Conservation (phyloP, 176 grass and related monocot species). For the Paspalum notatum region DNA sequence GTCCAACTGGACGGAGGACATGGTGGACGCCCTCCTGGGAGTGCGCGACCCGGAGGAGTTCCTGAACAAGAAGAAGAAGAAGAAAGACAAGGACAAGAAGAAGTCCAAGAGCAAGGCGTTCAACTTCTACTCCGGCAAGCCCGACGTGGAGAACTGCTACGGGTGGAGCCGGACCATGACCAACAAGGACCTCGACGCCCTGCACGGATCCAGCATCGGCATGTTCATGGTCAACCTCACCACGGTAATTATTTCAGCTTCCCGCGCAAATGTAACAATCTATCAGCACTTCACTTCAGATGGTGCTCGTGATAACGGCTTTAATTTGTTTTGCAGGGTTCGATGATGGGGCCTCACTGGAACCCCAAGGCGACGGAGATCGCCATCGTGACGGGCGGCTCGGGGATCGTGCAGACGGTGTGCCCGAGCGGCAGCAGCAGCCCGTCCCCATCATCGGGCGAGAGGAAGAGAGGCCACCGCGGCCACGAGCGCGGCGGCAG, state of each 20-base stretch:
- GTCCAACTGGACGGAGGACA: constrained; percentile 55
- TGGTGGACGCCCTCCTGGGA: constrained; percentile 56
- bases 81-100: constrained; percentile 52
- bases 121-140: constrained; percentile 76
- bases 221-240: constrained; percentile 92
- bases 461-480: constrained; percentile 15
- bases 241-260: too few relatives aligned
- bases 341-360: constrained; percentile 96
- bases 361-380: constrained; percentile 90
- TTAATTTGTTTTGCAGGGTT: constrained; percentile 43
- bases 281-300: background rate
- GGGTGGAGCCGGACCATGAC: constrained; percentile 87
- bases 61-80: constrained; percentile 82
- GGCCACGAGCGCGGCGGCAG: background rate
- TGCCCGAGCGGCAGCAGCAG: constrained; percentile 61
- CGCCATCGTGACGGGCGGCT: constrained; percentile 59
- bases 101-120: constrained; percentile 63
- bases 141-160: constrained; percentile 82
- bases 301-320: background rate
- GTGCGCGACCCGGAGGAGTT: constrained; percentile 30
- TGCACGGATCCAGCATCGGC: constrained; percentile 57
- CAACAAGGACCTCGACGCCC: constrained; percentile 53
- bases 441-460: background rate
- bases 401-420: constrained; percentile 73
- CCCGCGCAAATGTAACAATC: background rate